Percentiles rank a stretch among this genome's conserved stretches.
These are phyloP conservation scores for Aspergillus diversus DNA, from an alignment of 495 filamentous ascomycete genomes.

Conservation along the genomic window DNA sequence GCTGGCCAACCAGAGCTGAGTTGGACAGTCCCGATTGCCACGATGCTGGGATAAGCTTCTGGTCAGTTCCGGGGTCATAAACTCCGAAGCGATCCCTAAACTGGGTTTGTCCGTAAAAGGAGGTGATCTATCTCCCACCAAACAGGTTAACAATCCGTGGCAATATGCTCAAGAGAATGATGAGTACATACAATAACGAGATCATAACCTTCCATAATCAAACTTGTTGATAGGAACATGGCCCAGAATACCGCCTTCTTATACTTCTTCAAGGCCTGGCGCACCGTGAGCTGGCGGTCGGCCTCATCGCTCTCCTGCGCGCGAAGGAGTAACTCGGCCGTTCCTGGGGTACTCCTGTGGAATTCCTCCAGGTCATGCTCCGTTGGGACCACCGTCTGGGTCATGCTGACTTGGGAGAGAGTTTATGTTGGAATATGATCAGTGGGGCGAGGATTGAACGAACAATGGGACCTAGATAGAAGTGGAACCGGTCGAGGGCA, in stretches of 20 bases:
- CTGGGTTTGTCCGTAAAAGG: slow-evolving; percentile 34
- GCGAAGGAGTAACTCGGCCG: slow-evolving; percentile 4
- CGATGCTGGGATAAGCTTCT: slow-evolving; percentile 39
- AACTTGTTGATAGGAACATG: slow-evolving; percentile 41
- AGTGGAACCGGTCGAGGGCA: not conserved
- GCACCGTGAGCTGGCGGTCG: slow-evolving; percentile 11
- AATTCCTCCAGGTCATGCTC: not conserved
- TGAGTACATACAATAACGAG: slow-evolving; percentile 35
- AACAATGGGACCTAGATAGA: not conserved
- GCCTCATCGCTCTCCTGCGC: slow-evolving; percentile 14
- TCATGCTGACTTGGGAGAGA: not conserved
- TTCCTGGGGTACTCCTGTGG: not conserved
- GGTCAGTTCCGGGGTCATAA: slow-evolving; percentile 24
- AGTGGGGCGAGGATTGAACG: not conserved
- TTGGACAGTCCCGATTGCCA: slow-evolving; percentile 73
- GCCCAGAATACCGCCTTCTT: slow-evolving; percentile 48
- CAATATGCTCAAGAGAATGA: not conserved
- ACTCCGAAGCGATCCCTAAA: slow-evolving; percentile 40
- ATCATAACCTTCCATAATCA: slow-evolving; percentile 54
- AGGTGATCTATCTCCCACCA: slow-evolving; percentile 26
- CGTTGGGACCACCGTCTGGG: not conserved
- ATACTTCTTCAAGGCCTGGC: slow-evolving; percentile 8
- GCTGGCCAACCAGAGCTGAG: slow-evolving; percentile 57
- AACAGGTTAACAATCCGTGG: too few relatives aligned
- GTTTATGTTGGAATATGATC: not conserved